A percentile compares a stretch with the other conserved stretches of the same genome.
Evolutionary conservation across 768 basidiomycete species (phyloP).

Genomic region (Leccinum subgranulosum): DNA sequence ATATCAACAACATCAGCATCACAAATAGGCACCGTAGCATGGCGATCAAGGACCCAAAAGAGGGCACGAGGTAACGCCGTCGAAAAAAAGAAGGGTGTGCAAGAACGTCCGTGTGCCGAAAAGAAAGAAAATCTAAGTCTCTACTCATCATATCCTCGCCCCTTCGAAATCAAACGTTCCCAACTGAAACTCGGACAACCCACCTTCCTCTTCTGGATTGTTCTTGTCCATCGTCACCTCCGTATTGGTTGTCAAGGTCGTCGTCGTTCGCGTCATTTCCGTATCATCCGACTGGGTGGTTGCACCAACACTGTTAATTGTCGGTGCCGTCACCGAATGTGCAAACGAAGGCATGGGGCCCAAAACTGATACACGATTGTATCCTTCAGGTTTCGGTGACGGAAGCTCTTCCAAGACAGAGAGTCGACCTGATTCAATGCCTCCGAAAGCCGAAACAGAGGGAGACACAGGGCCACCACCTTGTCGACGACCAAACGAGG

Average conservation of each 20-base stretch:
- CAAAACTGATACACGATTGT: conserved; percentile 26
- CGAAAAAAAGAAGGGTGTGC: neutral
- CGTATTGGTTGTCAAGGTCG: conserved; percentile 18
- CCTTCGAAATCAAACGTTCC: conserved; percentile 24
- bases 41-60: neutral
- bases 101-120: neutral
- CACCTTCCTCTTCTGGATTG: conserved; percentile 8
- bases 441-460: conserved; percentile 49
- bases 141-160: conserved; percentile 5
- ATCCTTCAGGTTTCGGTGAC: conserved; percentile 5
- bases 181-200: conserved; percentile 11
- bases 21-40: conserved; percentile 11
- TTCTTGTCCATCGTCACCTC: conserved; percentile 13
- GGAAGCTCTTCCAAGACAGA: conserved; percentile 24
- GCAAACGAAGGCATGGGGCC: conserved; percentile 34
- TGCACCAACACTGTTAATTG: conserved; percentile 30
- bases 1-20: conserved; percentile 1
- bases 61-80: conserved; percentile 1
- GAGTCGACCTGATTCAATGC: conserved; percentile 18
- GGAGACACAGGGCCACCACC: conserved; percentile 40
- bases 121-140: neutral
- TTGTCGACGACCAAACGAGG: conserved; percentile 47
- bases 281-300: conserved; percentile 33
- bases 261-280: conserved; percentile 23
- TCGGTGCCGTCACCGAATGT: conserved; percentile 26